Percentiles rank a stretch among this genome's conserved stretches.
phyloP scores from a whole-genome alignment of 345 rosid species.

The Corchorus olitorius region DNA sequence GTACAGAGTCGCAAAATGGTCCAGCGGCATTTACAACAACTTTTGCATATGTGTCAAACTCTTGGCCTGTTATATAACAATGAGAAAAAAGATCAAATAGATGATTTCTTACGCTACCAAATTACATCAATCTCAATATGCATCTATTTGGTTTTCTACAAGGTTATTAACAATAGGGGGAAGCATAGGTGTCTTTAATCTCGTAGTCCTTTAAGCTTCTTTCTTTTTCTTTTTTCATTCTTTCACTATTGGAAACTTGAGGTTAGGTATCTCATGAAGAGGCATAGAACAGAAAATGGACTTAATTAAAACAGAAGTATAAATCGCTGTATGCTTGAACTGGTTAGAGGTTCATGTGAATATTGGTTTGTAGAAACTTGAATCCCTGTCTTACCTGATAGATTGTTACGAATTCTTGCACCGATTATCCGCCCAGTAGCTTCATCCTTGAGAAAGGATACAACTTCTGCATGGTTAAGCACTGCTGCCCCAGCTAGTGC shows the following conservation, averaged over 20 bases:
- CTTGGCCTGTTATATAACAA: constrained; percentile 55
- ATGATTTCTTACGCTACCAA: not conserved
- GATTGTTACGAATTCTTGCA: constrained; percentile 83
- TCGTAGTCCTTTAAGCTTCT: too few species aligned
- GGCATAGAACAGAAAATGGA: too few species aligned
- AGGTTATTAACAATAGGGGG: too few species aligned
- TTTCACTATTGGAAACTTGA: too few species aligned
- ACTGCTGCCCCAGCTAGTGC: constrained; percentile 94
- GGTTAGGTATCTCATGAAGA: too few species aligned
- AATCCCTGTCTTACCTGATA: constrained; percentile 57
- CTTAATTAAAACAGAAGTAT: not conserved
- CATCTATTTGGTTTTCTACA: not conserved
- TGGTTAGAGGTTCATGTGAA: not conserved
- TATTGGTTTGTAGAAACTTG: too few species aligned
- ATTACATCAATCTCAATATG: constrained; percentile 1
- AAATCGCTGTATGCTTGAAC: not conserved
- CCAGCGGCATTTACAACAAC: constrained; percentile 96
- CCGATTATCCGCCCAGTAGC: constrained; percentile 59
- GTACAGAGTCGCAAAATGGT: constrained; percentile 87
- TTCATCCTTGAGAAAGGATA: constrained; percentile 75
- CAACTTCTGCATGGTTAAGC: constrained; percentile 93
- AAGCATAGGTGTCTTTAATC: too few species aligned
- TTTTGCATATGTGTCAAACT: constrained; percentile 84
- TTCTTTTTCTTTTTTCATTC: too few species aligned
- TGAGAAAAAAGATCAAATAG: constrained; percentile 7